Conservation (phyloP, 345 rosid genomes). For the Arabis alpina region DNA sequence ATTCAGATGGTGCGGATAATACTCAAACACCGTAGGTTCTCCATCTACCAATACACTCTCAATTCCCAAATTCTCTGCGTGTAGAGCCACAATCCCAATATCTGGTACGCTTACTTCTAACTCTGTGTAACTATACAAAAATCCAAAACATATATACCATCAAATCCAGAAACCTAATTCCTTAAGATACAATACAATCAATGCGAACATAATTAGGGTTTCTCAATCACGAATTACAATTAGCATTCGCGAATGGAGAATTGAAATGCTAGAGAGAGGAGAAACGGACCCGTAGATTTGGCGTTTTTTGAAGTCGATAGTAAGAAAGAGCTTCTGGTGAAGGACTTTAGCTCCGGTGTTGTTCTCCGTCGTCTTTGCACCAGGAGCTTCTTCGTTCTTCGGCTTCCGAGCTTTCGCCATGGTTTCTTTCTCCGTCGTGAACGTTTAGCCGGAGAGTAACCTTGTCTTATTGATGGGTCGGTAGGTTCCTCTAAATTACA, state of each 20-base stretch:
- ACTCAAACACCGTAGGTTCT: conserved; percentile 85
- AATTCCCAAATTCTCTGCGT: conserved; percentile 91
- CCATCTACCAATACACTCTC: conserved; percentile 91
- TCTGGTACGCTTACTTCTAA: conserved; percentile 92
- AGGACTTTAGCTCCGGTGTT: conserved; percentile 77
- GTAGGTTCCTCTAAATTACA: conserved; percentile 16
- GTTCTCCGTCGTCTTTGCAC: conserved; percentile 64
- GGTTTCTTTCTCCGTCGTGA: conserved; percentile 20
- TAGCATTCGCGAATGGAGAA: conserved; percentile 13
- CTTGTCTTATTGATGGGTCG: background rate
- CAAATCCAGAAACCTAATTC: background rate
- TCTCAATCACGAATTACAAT: conserved; percentile 9
- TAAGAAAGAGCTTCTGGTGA: conserved; percentile 95
- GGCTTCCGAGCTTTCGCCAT: conserved; percentile 96
- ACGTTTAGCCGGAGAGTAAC: conserved; percentile 22
- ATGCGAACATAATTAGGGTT: conserved; percentile 26
- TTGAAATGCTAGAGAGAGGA: conserved; percentile 24
- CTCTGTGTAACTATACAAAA: conserved; percentile 69
- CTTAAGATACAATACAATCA: background rate
- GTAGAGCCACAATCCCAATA: conserved; percentile 86
- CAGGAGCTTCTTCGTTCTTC: conserved; percentile 69
- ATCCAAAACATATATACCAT: background rate
- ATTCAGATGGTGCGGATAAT: conserved; percentile 73
- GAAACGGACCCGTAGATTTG: conserved; percentile 80
- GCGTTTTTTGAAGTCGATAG: conserved; percentile 68